Conservation (phyloP, 768 basidiomycete species). For the Xerocomellus chrysenteron region DNA sequence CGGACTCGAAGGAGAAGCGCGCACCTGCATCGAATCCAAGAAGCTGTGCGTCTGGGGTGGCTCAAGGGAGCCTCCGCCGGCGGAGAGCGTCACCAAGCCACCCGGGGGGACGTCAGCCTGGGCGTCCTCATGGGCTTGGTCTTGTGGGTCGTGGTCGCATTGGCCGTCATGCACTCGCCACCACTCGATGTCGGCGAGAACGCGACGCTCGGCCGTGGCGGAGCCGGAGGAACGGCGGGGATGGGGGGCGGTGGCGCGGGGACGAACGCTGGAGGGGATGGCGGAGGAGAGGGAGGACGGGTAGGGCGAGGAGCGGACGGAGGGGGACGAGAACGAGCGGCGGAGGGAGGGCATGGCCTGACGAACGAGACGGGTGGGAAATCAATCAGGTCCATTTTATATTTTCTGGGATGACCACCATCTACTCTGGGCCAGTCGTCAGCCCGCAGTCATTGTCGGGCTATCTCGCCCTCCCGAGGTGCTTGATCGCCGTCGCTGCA, state of each 20-base stretch:
- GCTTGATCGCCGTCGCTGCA: slow-evolving; percentile 51
- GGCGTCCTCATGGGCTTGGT: slow-evolving; percentile 25
- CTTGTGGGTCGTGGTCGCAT: slow-evolving; percentile 37
- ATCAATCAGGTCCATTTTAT: slow-evolving; percentile 41
- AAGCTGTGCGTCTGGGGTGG: slow-evolving; percentile 34
- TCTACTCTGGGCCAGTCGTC: slow-evolving; percentile 60
- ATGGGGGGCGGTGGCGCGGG: slow-evolving; percentile 36
- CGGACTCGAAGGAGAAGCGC: background rate
- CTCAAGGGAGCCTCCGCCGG: slow-evolving; percentile 38
- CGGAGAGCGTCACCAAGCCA: slow-evolving; percentile 35
- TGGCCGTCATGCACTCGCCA: slow-evolving; percentile 80
- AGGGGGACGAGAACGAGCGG: slow-evolving; percentile 68
- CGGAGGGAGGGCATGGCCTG: slow-evolving; percentile 75
- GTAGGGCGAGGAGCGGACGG: slow-evolving; percentile 71
- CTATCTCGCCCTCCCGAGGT: slow-evolving; percentile 48
- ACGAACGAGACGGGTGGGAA: slow-evolving; percentile 34
- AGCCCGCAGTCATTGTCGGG: slow-evolving; percentile 46
- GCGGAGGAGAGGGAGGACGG: slow-evolving; percentile 39
- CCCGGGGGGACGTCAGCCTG: slow-evolving; percentile 18
- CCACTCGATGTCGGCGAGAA: slow-evolving; percentile 87
- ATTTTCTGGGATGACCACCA: slow-evolving; percentile 37
- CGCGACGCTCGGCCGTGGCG: slow-evolving; percentile 61
- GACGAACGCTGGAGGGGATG: slow-evolving; percentile 36
- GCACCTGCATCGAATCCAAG: slow-evolving; percentile 29
- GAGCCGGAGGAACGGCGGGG: slow-evolving; percentile 67